Base-by-base conservation (phyloP, 2,329 filamentous ascomycete species). In the Colletotrichum musae region DNA sequence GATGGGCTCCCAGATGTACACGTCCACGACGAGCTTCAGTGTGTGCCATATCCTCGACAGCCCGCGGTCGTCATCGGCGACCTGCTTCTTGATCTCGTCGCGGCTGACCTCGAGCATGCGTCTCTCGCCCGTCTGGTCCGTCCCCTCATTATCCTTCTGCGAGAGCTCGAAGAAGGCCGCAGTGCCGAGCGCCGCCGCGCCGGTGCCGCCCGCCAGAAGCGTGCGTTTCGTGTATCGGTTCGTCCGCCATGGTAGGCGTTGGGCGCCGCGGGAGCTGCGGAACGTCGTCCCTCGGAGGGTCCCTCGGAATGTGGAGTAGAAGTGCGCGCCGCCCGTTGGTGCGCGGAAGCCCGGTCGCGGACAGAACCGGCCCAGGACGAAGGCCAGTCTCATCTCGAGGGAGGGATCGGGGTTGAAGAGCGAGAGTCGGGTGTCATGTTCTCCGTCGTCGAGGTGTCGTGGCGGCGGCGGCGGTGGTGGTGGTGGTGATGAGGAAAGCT, bases 71-170 rank as follows among this genome's bases (percentile, higher is more conserved):
- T 91, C 84, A 5, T 91, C 85, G 1, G 88, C 85, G 1, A 95
- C 87, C 43, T 87, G 86, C 75, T 93, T 93, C 65, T 86, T 85
- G 43, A 97, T 89, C 82, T 98, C 95, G 64, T 90, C 84, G 50
- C 93, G 86, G 45, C 95, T 98, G 2, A 87, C 89, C 78, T 94
- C 89, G 15, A 98, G 87, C 95, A 98, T 98, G 72, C 94, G 92
- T 80, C 88, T 88, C 81, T 98, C 95, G 28, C 89, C 89, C 3
- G 95, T 97, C 76, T 92, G 78, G 18, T 84, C 79, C 4, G 81
- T 78, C 50, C 80, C 82, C 45, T 73, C 79, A 71, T 88, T 86
- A 50, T 89, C 85, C 70, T 85, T 78, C 74, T 90, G 86, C 4
- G 88, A 87, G 6, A 91, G 78, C 73, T 86, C 82, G 51, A 91